Evolutionary conservation across 441 rosid species (phyloP).

Genomic region (Eutrema salsugineum): DNA sequence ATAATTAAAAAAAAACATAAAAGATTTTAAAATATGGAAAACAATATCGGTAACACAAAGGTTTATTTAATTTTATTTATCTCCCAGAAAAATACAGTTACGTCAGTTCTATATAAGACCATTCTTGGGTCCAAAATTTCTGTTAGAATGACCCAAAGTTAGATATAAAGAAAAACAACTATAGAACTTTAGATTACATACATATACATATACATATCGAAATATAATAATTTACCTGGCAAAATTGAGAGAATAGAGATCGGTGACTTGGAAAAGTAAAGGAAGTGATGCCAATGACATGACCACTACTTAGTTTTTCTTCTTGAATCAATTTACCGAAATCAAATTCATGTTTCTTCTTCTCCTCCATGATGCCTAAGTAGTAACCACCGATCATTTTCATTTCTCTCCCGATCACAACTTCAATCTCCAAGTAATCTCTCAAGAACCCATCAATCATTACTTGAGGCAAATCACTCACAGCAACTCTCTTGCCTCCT

Average conservation of each 20-base stretch:
- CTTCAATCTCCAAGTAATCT: slow-evolving; percentile 53
- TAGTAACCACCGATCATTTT: slow-evolving; percentile 38
- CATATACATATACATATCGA: not conserved
- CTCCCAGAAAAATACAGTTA: not conserved
- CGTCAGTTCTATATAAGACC: not conserved
- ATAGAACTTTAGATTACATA: not conserved
- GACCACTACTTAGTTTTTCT: slow-evolving; percentile 7
- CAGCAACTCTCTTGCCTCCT: slow-evolving; percentile 40
- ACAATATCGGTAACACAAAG: not conserved
- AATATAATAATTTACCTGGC: slow-evolving; percentile 37
- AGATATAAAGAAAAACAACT: not conserved
- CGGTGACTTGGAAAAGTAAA: slow-evolving; percentile 25
- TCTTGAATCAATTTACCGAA: slow-evolving; percentile 10
- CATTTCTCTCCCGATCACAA: slow-evolving; percentile 50
- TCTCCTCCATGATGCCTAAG: slow-evolving; percentile 45
- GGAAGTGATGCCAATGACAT: slow-evolving; percentile 36
- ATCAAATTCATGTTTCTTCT: not conserved
- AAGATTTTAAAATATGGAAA: not conserved
- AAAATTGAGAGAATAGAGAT: slow-evolving; percentile 32
- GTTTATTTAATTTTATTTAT: not conserved
- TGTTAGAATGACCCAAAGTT: not conserved
- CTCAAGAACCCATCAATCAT: slow-evolving; percentile 61
- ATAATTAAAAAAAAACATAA: not conserved
- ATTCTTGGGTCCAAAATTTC: not conserved
- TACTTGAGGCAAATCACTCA: slow-evolving; percentile 52